phyloP scores from a whole-genome alignment of 164 flowering plant genomes.

The Euptelea pleiosperma region DNA sequence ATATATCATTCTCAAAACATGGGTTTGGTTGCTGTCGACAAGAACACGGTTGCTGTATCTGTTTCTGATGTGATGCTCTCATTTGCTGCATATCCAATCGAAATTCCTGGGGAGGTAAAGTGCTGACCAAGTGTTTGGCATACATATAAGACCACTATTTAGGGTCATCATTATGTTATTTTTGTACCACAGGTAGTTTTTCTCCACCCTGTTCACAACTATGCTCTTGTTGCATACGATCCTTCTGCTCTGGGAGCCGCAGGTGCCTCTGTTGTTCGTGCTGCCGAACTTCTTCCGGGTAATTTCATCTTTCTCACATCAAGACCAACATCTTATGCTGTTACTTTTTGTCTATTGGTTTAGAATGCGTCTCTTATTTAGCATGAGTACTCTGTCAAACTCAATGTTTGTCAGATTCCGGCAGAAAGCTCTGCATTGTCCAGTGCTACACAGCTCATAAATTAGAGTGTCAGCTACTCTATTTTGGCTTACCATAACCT shows the following conservation, averaged over 20 bases:
- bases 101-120: constrained; percentile 92
- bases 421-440: too few species aligned
- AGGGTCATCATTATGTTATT: neutral
- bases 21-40: constrained; percentile 88
- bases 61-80: constrained; percentile 94
- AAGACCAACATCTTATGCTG: neutral
- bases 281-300: constrained; percentile 95
- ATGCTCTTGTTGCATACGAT: constrained; percentile 88
- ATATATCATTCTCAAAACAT: constrained; percentile 70
- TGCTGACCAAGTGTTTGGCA: neutral
- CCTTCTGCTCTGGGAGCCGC: constrained; percentile 76
- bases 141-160: constrained; percentile 1
- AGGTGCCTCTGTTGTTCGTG: constrained; percentile 75
- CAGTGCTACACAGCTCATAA: too few species aligned
- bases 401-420: neutral
- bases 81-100: constrained; percentile 94
- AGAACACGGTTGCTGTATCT: constrained; percentile 86
- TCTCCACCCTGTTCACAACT: constrained; percentile 94
- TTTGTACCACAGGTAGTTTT: constrained; percentile 69
- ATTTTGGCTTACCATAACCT: too few species aligned
- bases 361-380: neutral
- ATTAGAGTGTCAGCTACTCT: too few species aligned
- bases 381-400: constrained; percentile 6
- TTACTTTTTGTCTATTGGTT: neutral
- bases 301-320: constrained; percentile 5